Conservation (phyloP, 2,329 filamentous ascomycete genomes). For the Xylariaceae sp. region DNA sequence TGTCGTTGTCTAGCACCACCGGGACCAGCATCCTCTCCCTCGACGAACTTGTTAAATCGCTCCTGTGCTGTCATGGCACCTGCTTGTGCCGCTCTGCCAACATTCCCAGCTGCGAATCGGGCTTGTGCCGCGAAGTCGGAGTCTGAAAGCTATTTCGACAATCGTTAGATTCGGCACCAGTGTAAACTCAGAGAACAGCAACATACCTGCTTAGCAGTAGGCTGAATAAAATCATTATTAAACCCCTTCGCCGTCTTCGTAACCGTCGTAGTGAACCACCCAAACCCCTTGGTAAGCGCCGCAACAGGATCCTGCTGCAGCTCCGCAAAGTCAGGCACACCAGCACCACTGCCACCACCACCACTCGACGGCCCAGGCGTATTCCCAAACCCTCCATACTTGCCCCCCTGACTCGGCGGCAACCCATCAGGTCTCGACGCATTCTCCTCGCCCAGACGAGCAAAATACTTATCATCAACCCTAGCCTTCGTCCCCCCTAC, state of each 20-base stretch:
- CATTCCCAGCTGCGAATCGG: constrained; percentile 59
- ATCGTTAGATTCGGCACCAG: too few species aligned
- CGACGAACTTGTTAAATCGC: constrained; percentile 81
- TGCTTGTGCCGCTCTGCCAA: constrained; percentile 61
- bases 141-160: constrained; percentile 63
- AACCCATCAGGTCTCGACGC: constrained; percentile 68
- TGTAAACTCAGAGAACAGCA: not conserved
- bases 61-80: constrained; percentile 74
- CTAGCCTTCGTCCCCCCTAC: constrained; percentile 46
- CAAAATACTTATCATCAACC: constrained; percentile 86
- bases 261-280: constrained; percentile 87
- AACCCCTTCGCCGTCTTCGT: constrained; percentile 87
- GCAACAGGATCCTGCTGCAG: constrained; percentile 87
- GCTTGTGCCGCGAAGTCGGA: constrained; percentile 71
- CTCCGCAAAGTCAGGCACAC: constrained; percentile 71
- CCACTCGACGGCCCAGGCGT: constrained; percentile 54
- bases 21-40: constrained; percentile 51
- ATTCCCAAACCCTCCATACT: constrained; percentile 87
- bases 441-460: constrained; percentile 78
- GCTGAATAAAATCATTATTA: constrained; percentile 88
- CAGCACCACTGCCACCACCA: constrained; percentile 36
- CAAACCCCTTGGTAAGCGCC: constrained; percentile 86
- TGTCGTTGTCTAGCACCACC: constrained; percentile 28
- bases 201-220: constrained; percentile 79
- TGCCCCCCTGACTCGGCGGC: constrained; percentile 86